phyloP scores from a whole-genome alignment of 352 stramenopile genomes.

The Globisporangium barbulae region DNA sequence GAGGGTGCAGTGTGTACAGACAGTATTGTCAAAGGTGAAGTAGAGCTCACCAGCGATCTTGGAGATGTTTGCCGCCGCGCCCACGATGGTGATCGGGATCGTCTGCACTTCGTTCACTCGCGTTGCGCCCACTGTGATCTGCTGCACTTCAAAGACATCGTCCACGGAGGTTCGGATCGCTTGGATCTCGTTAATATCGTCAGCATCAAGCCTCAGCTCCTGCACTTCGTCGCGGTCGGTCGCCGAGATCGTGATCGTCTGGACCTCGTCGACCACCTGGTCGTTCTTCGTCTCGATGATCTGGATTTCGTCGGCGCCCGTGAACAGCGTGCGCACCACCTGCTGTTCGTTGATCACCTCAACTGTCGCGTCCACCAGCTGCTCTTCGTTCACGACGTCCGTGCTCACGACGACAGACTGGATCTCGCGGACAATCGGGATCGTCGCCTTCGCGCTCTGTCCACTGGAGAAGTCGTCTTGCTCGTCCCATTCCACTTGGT shows the following conservation, averaged over 20 bases:
- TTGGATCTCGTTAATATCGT: conserved; percentile 92
- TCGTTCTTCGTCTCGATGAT: conserved; percentile 72
- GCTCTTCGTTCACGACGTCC: conserved; percentile 90
- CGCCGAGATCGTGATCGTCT: conserved; percentile 90
- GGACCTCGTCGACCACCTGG: conserved; percentile 86
- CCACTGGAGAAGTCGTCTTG: conserved; percentile 70
- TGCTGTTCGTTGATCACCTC: conserved; percentile 96
- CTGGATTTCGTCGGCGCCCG: conserved; percentile 86
- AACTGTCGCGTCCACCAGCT: conserved; percentile 91
- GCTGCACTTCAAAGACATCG: conserved; percentile 87
- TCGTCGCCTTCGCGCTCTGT: conserved; percentile 56
- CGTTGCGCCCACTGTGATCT: conserved; percentile 67
- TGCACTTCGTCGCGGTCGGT: conserved; percentile 92
- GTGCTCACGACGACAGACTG: conserved; percentile 81
- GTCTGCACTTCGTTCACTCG: conserved; percentile 83
- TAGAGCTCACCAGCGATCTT: conserved; percentile 43
- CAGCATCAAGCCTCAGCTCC: conserved; percentile 68
- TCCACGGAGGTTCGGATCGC: conserved; percentile 73
- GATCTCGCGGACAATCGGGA: conserved; percentile 90
- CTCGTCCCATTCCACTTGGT: conserved; percentile 83
- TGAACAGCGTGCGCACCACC: conserved; percentile 88
- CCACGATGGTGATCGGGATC: conserved; percentile 70
- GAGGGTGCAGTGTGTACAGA: conserved; percentile 72
- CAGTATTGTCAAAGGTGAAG: conserved; percentile 58
- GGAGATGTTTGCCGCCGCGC: conserved; percentile 45